A percentile compares a stretch with the other conserved stretches of the same genome.
Evolutionary conservation across 2,329 filamentous ascomycete species (phyloP).

Genomic region (Xylaria arbuscula): DNA sequence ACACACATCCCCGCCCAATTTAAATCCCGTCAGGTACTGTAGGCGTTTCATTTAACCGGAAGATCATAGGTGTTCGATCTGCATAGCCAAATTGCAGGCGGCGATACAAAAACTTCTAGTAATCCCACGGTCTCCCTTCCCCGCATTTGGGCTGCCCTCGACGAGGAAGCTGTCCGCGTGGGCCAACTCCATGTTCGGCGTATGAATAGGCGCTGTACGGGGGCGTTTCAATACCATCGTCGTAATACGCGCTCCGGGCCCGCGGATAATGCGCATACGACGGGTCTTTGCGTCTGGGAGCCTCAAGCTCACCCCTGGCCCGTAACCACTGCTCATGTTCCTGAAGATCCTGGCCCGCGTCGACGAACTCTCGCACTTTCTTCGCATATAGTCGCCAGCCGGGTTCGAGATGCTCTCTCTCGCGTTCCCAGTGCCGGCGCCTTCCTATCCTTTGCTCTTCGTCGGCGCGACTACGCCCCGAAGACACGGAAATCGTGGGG

Average conservation of each 20-base stretch:
- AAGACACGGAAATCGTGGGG: constrained; percentile 10
- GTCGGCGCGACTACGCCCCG: background rate
- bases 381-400: background rate
- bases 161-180: constrained; percentile 12
- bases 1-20: background rate
- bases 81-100: background rate
- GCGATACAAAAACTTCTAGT: too few species aligned
- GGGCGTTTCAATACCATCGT: constrained; percentile 19
- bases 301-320: constrained; percentile 24
- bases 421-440: constrained; percentile 15
- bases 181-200: constrained; percentile 12
- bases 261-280: constrained; percentile 15
- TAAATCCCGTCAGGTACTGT: background rate
- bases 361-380: constrained; percentile 5
- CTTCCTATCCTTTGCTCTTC: constrained; percentile 13
- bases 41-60: background rate
- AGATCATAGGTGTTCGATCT: background rate
- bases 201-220: constrained; percentile 26
- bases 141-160: background rate
- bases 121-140: too few species aligned
- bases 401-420: constrained; percentile 19
- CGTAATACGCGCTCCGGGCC: constrained; percentile 12
- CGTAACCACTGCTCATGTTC: constrained; percentile 30
- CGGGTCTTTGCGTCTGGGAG: constrained; percentile 11
- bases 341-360: constrained; percentile 18